Evolutionary conservation across 2,329 filamentous ascomycete genomes (phyloP), one percentile per base, ranked within the genome.

Genomic region (Fusarium metavorans): DNA sequence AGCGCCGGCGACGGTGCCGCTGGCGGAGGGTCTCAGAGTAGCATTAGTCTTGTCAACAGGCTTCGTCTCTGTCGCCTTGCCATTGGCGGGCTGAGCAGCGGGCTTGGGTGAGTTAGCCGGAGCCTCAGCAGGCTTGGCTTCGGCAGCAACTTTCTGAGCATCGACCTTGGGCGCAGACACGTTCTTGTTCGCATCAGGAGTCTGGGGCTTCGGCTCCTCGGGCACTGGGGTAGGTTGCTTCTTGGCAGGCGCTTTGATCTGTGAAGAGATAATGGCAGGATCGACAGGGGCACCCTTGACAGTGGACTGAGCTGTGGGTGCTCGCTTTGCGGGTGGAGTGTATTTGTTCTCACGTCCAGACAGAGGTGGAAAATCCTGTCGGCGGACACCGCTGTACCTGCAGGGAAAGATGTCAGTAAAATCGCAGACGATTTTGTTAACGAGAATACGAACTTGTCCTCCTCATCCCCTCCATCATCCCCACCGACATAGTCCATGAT

Each of bases 381-480:
- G 92, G 72, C 92, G 92, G 65, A 99, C 97, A 81, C 96, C 96
- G 80, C 95, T 98, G 84, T 98, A 98, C 81, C 93, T 94, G 73
- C 73, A 75, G 59, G 48, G 37, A 60, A 32, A 27, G 39, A 6
- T 67, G 66, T 82, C 66, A 80, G 78, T 65, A 27, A 69, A 27
- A 11, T 41, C 14, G 7, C 30, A 20, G 20, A 35, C 41, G 58
- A 57, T 43, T 61, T 34, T 10, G 20, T 23, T 30, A 39, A 30
- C 23, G 20, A 30, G 18, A 52, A 35, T 11, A 73, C 90, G 77
- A 88, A 95, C 91, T 97, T 98, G 81, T 97, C 95, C 85, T 99
- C 97, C 83, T 99, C 97, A 74, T 91, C 92, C 67, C 92, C 91
- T 62, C 93, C 89, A 43, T 90, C 88, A 11, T 87, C 85, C 14